Conservation (phyloP, 495 filamentous ascomycete genomes). For the Podospora bellae-mahoneyi region DNA sequence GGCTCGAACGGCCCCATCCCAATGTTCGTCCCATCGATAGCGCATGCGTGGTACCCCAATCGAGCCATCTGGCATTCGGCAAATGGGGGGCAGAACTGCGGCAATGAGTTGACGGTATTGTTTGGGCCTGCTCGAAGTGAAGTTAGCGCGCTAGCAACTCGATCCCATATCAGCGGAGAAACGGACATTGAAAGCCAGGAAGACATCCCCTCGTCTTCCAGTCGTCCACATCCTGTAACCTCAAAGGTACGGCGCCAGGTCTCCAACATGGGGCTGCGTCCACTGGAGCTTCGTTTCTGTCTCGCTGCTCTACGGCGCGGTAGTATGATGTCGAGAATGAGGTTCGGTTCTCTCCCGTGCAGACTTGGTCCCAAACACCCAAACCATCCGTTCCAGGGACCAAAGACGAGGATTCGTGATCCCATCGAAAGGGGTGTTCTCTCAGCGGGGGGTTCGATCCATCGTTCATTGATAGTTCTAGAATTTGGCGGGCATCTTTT, state of each 20-base stretch:
- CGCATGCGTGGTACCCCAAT: slow-evolving; percentile 32
- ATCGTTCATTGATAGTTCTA: slow-evolving; percentile 29
- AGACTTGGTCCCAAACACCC: slow-evolving; percentile 32
- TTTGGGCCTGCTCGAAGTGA: slow-evolving; percentile 34
- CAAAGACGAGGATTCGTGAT: slow-evolving; percentile 16
- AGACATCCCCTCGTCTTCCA: slow-evolving; percentile 40
- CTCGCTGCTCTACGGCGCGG: slow-evolving; percentile 18
- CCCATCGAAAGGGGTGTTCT: slow-evolving; percentile 19
- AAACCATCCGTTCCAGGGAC: slow-evolving; percentile 7
- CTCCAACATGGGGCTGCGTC: slow-evolving; percentile 37
- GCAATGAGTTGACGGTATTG: slow-evolving; percentile 44
- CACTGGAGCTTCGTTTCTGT: slow-evolving; percentile 18
- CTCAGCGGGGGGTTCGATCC: slow-evolving; percentile 28
- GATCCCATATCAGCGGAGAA: background rate
- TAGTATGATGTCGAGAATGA: slow-evolving; percentile 35
- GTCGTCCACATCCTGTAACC: slow-evolving; percentile 34
- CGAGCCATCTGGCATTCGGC: slow-evolving; percentile 37
- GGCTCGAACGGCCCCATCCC: slow-evolving; percentile 45
- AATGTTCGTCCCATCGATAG: slow-evolving; percentile 31
- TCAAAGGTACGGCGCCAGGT: slow-evolving; percentile 32
- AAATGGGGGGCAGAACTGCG: slow-evolving; percentile 46
- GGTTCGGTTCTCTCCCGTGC: slow-evolving; percentile 33
- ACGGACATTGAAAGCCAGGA: slow-evolving; percentile 42
- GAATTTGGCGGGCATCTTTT: slow-evolving; percentile 1
- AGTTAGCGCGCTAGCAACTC: slow-evolving; percentile 11